Evolutionary conservation across 495 filamentous ascomycete genomes (phyloP).

Genomic region (Penicillium antarcticum): DNA sequence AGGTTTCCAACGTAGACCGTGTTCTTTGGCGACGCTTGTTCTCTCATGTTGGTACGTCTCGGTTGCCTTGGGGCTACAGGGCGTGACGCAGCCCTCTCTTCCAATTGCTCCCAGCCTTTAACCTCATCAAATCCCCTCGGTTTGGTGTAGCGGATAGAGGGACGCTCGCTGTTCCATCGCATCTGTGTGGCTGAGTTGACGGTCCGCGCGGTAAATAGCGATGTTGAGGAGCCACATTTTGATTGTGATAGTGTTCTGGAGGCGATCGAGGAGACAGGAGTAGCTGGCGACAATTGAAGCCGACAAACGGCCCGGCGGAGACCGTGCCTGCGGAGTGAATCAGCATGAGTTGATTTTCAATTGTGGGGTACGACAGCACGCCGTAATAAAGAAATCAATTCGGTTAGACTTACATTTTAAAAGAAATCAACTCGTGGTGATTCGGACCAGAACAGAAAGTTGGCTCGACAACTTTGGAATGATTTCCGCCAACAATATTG

Average conservation of each 20-base stretch:
- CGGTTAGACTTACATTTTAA: conserved; percentile 4
- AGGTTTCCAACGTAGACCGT: conserved; percentile 81
- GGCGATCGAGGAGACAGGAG: background rate
- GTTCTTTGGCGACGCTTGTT: conserved; percentile 23
- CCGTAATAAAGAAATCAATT: background rate
- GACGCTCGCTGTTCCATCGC: conserved; percentile 13
- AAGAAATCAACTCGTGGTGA: background rate
- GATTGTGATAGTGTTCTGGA: background rate
- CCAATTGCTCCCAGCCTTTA: too few species aligned
- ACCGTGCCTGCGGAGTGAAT: conserved; percentile 31
- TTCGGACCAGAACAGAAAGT: too few species aligned
- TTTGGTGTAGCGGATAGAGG: too few species aligned
- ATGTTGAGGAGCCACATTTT: conserved; percentile 1
- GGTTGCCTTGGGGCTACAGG: background rate
- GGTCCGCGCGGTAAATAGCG: background rate
- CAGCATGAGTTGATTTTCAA: conserved; percentile 2
- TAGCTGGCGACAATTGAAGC: conserved; percentile 31
- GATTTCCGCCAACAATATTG: background rate
- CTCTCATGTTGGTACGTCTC: background rate
- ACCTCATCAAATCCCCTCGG: too few species aligned
- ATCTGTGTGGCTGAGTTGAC: conserved; percentile 5
- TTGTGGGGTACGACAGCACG: background rate
- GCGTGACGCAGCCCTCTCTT: too few species aligned
- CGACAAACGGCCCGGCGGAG: conserved; percentile 55
- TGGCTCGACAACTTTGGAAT: background rate